Conservation (phyloP, 805 yeast species). For the Yamadazyma laniorum region DNA sequence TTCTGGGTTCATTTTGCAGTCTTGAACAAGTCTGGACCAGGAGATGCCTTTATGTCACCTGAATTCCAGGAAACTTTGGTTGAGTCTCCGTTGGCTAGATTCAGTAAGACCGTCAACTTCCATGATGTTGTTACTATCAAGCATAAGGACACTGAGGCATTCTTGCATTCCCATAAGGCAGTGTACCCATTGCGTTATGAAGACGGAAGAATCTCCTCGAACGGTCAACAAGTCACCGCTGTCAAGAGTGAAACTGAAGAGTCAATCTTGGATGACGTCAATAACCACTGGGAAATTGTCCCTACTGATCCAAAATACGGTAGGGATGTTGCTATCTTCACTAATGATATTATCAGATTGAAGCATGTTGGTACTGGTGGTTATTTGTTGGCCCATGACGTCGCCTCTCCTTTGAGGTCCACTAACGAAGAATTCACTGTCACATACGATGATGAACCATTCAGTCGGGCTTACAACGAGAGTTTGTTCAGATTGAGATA, state of each 20-base stretch:
- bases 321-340: conserved; percentile 51
- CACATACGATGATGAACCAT: conserved; percentile 58
- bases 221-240: conserved; percentile 92
- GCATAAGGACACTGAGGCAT: conserved; percentile 77
- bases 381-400: conserved; percentile 84
- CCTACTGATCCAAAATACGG: conserved; percentile 47
- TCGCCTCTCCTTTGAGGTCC: conserved; percentile 88
- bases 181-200: conserved; percentile 89
- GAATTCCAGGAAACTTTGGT: conserved; percentile 90
- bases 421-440: conserved; percentile 94
- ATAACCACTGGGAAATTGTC: conserved; percentile 84
- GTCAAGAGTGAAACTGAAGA: conserved; percentile 35
- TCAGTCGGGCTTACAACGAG: conserved; percentile 52
- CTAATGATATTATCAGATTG: conserved; percentile 75
- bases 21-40: conserved; percentile 87
- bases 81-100: conserved; percentile 74
- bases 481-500: conserved; percentile 77
- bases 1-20: conserved; percentile 87
- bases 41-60: conserved; percentile 92
- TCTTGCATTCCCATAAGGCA: conserved; percentile 77
- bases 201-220: conserved; percentile 92
- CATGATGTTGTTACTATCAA: conserved; percentile 73
- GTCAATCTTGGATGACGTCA: conserved; percentile 42
- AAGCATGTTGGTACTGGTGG: conserved; percentile 81
- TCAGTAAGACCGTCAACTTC: conserved; percentile 70